A percentile compares a stretch with the other conserved stretches of the same genome.
phyloP scores from a whole-genome alignment of 2,329 filamentous ascomycete genomes.

The Curvularia eragrostidis region DNA sequence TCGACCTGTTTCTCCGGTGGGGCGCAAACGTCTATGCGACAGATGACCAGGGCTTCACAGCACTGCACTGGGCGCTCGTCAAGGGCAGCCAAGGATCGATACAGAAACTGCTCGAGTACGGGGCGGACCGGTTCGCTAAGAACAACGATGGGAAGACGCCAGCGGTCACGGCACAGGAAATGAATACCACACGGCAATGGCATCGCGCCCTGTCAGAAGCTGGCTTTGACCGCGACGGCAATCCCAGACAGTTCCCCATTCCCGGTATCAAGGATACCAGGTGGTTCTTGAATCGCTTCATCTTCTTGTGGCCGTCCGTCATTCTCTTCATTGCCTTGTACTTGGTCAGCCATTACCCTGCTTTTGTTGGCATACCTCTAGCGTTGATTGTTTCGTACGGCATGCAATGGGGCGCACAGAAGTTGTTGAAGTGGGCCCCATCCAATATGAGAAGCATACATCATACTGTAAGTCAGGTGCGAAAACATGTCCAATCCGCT shows the following conservation, averaged over 20 bases:
- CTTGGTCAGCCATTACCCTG: constrained; percentile 74
- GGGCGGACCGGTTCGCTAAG: constrained; percentile 88
- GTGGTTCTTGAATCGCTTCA: constrained; percentile 80
- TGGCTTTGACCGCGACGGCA: constrained; percentile 81
- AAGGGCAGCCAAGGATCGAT: constrained; percentile 90
- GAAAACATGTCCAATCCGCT: neutral
- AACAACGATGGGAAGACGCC: constrained; percentile 92
- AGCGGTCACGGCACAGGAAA: constrained; percentile 81
- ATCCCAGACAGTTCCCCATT: constrained; percentile 75
- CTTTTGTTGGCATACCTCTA: constrained; percentile 78
- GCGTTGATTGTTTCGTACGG: constrained; percentile 70
- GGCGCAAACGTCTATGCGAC: constrained; percentile 89
- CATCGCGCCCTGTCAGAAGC: constrained; percentile 81
- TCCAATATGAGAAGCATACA: constrained; percentile 89
- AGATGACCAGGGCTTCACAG: constrained; percentile 93
- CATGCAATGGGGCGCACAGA: constrained; percentile 78
- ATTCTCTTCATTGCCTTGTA: constrained; percentile 74
- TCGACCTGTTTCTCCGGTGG: constrained; percentile 92
- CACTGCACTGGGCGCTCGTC: constrained; percentile 94
- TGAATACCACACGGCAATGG: constrained; percentile 86
- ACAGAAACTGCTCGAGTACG: constrained; percentile 94
- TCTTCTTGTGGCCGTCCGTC: constrained; percentile 87
- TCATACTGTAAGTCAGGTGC: constrained; percentile 70
- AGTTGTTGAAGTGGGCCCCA: constrained; percentile 81
- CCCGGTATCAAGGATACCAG: constrained; percentile 78